A percentile compares a stretch with the other conserved stretches of the same genome.
These are phyloP conservation scores for Wickerhamia fluorescens DNA, from an alignment of 805 yeast species.

Conservation along the genomic window DNA sequence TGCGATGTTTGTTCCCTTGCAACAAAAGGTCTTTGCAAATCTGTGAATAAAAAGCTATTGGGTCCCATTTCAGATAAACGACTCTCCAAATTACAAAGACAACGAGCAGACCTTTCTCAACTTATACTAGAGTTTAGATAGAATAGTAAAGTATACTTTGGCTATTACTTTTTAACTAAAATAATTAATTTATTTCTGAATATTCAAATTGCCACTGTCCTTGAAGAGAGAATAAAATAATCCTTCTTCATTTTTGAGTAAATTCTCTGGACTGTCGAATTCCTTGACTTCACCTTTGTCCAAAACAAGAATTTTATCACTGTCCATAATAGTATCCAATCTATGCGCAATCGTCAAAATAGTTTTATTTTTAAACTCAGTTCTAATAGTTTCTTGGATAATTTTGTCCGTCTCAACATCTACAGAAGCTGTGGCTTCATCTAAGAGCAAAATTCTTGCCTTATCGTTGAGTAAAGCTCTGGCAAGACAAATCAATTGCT, in stretches of 20 bases:
- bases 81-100: conserved; percentile 19
- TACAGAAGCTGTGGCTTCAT: conserved; percentile 31
- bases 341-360: conserved; percentile 23
- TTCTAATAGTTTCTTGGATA: conserved; percentile 19
- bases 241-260: conserved; percentile 38
- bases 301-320: conserved; percentile 67
- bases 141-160: no score
- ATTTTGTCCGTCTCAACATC: conserved; percentile 22
- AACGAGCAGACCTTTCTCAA: conserved; percentile 26
- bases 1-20: conserved; percentile 68
- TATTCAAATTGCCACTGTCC: conserved; percentile 27
- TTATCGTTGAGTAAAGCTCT: conserved; percentile 14
- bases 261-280: conserved; percentile 59
- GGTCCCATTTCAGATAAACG: conserved; percentile 21
- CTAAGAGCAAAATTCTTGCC: conserved; percentile 13
- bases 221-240: conserved; percentile 49
- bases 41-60: conserved; percentile 43
- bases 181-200: no score
- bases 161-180: no score
- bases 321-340: conserved; percentile 21
- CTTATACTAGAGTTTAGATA: conserved; percentile 8
- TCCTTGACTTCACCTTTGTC: conserved; percentile 71
- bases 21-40: conserved; percentile 47
- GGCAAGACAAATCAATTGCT: conserved; percentile 18
- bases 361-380: conserved; percentile 18